A percentile compares a stretch with the other conserved stretches of the same genome.
These are phyloP conservation scores for Vitis riparia DNA, from an alignment of 164 flowering plant species.

Conservation along the genomic window DNA sequence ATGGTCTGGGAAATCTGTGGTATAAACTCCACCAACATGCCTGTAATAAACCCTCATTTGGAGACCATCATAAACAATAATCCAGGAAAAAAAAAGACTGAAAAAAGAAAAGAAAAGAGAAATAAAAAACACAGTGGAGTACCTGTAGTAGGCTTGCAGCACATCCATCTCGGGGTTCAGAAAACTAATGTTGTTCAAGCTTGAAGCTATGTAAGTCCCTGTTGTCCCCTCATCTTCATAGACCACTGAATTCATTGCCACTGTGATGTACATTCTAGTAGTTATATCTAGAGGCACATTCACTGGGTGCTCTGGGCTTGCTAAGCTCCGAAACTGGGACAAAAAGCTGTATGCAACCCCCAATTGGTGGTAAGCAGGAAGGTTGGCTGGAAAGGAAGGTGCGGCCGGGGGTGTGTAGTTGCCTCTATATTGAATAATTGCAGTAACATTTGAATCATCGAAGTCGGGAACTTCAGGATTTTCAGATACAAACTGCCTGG, in stretches of 20 bases:
- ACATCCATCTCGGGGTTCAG: slow-evolving; percentile 11
- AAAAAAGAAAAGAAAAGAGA: neutral
- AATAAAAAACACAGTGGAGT: neutral
- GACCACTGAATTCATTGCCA: slow-evolving; percentile 15
- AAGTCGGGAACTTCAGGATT: neutral
- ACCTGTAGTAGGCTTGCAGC: slow-evolving; percentile 25
- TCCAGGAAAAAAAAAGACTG: no score
- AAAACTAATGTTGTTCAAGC: slow-evolving; percentile 34
- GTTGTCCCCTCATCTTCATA: slow-evolving; percentile 18
- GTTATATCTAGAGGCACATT: slow-evolving; percentile 17
- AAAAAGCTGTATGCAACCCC: slow-evolving; percentile 14
- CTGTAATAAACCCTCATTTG: neutral
- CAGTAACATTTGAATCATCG: slow-evolving; percentile 32
- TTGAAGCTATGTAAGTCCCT: slow-evolving; percentile 13
- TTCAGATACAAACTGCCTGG: neutral
- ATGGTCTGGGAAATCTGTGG: neutral
- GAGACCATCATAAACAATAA: no score
- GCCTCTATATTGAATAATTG: slow-evolving; percentile 26
- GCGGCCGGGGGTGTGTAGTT: slow-evolving; percentile 1
- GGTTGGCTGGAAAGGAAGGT: slow-evolving; percentile 5
- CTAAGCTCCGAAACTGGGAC: slow-evolving; percentile 16
- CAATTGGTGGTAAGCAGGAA: slow-evolving; percentile 15
- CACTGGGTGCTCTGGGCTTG: slow-evolving; percentile 15
- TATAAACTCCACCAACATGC: neutral
- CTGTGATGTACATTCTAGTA: neutral